Percentiles rank a stretch among this genome's conserved stretches.
phyloP scores from a whole-genome alignment of 2,329 filamentous ascomycete species.

The Pseudocercospora pini-densiflorae region DNA sequence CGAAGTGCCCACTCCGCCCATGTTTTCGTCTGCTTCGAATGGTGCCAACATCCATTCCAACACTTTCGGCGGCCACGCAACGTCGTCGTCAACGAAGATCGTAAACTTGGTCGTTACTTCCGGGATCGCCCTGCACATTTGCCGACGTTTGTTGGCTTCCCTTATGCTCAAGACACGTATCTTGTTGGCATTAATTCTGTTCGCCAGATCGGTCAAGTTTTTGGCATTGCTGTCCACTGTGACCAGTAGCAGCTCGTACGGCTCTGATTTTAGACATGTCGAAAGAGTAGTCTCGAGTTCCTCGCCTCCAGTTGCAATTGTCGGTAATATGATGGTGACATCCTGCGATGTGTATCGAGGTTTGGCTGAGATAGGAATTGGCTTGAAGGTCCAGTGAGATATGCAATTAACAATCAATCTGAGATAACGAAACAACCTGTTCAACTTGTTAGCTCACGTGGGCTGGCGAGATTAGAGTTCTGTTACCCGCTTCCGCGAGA shows the following conservation, averaged over 20 bases:
- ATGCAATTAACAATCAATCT: conserved; percentile 83
- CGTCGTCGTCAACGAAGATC: conserved; percentile 93
- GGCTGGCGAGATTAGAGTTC: conserved; percentile 25
- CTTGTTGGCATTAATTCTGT: conserved; percentile 64
- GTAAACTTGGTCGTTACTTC: conserved; percentile 83
- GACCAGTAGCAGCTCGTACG: conserved; percentile 78
- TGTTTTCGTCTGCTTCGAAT: conserved; percentile 75
- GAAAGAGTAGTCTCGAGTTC: conserved; percentile 81
- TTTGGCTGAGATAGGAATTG: conserved; percentile 78
- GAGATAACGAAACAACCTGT: conserved; percentile 83
- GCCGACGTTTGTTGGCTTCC: conserved; percentile 93
- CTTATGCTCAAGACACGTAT: conserved; percentile 76
- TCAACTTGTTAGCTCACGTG: conserved; percentile 34
- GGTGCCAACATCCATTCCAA: conserved; percentile 92
- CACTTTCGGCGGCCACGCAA: conserved; percentile 85
- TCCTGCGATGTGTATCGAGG: conserved; percentile 80
- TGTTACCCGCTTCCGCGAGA: conserved; percentile 24
- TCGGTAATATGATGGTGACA: conserved; percentile 93
- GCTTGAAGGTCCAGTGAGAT: conserved; percentile 85
- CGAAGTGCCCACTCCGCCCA: conserved; percentile 91
- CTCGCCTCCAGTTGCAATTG: conserved; percentile 84
- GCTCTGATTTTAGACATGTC: conserved; percentile 73
- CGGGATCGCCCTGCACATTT: conserved; percentile 89
- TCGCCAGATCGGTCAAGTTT: conserved; percentile 53
- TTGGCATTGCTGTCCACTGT: conserved; percentile 81